Conservation (phyloP, 768 basidiomycete species). For the Pleurotus eryngii region DNA sequence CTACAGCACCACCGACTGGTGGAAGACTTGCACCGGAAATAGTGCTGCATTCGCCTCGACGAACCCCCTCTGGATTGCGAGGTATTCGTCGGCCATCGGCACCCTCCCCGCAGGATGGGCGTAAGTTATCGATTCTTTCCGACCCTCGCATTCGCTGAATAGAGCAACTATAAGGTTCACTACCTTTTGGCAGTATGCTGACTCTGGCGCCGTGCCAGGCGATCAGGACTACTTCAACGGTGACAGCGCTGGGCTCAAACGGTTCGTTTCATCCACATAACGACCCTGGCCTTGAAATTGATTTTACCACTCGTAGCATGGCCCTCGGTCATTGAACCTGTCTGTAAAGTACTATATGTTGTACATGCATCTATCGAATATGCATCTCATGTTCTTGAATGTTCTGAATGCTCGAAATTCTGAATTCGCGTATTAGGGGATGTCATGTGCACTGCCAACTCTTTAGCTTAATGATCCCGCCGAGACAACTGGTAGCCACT, state of each 20-base stretch:
- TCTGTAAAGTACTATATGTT: background rate
- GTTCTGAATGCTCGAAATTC: no score
- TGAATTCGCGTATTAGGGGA: no score
- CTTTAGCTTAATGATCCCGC: background rate
- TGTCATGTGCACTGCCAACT: no score
- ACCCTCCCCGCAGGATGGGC: slow-evolving; percentile 58
- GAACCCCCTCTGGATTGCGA: slow-evolving; percentile 63
- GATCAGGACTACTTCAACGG: slow-evolving; percentile 60
- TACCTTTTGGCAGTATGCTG: slow-evolving; percentile 62
- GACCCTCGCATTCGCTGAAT: background rate
- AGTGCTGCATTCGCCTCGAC: slow-evolving; percentile 43
- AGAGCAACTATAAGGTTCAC: slow-evolving; percentile 26
- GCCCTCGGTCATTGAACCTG: background rate
- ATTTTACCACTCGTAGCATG: background rate
- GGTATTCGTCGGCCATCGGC: slow-evolving; percentile 45
- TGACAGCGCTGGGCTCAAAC: slow-evolving; percentile 1
- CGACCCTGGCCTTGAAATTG: background rate
- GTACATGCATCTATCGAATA: no score
- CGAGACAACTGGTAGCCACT: background rate
- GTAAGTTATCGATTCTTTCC: slow-evolving; percentile 22
- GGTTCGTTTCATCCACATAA: background rate
- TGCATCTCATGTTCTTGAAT: no score
- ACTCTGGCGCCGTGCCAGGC: slow-evolving; percentile 53
- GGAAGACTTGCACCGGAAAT: slow-evolving; percentile 64
- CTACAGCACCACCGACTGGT: slow-evolving; percentile 67